Evolutionary conservation across 2,329 filamentous ascomycete species (phyloP), one percentile per base, ranked within the genome.

Genomic region (Emergomyces orientalis): DNA sequence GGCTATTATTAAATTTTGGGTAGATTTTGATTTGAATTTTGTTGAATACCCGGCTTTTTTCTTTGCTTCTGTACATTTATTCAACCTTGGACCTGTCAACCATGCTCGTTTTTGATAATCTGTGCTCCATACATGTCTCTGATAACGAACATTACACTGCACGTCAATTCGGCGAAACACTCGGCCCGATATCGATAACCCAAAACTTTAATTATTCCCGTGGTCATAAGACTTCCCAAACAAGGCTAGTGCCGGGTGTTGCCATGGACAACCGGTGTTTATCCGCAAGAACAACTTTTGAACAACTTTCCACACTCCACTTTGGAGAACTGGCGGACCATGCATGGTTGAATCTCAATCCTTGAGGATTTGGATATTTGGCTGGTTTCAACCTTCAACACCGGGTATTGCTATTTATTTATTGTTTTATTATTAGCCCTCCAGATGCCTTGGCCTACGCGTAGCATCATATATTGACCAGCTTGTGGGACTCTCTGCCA

Each of bases 231-330:
- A 37, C 11, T 9, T 41, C 54, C 45, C 8, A 63, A 57, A 63
- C 11, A 17, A 25, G 19, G 17, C 39, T 51, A 66, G 62, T 49
- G 61, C 25, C 63, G 64, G 63, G 59, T 63, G 66, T 68, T 68
- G 66, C 66, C 64, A 64, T 60, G n/a, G 63, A 64, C 66, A 63
- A 68, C 66, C 30, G 47, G 11, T 54, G 51, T 56, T 54, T 60
- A 57, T 47, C 39, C 39, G 25, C 27, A 45, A 19, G 19, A 37
- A n/a, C 30, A 37, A 37, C 52, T 51, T 51, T 34, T 56, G 14
- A 55, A 27, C 13, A 25, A 58, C 25, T 57, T 27, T 60, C 45
- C 41, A 39, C 43, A 52, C 61, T 30, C 41, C 47, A 41, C 7
- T 49, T 51, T 56, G 32, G 32, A 39, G 49, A n/a, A 3, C 52